phyloP scores from a whole-genome alignment of 2,329 filamentous ascomycete species.

The Calonectria honghensis region DNA sequence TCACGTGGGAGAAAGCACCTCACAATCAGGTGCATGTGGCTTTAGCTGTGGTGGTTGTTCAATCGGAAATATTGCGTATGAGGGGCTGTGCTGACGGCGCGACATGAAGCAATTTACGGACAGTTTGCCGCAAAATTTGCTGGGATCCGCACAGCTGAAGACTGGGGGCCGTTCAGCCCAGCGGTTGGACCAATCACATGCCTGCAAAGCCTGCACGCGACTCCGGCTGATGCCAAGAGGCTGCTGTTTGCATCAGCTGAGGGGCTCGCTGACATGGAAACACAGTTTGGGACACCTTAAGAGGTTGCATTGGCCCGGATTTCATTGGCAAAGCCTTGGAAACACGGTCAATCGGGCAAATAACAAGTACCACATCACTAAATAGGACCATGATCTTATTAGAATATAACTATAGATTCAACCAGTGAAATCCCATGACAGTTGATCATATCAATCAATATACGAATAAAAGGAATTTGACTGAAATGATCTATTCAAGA shows the following conservation, averaged over 20 bases:
- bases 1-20: not conserved
- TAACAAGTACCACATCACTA: no score
- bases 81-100: not conserved
- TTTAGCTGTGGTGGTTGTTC: no score
- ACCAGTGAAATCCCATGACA: no score
- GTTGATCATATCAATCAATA: no score
- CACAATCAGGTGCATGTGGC: not conserved
- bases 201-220: not conserved
- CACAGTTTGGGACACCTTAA: no score
- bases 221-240: not conserved
- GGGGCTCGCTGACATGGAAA: not conserved
- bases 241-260: not conserved
- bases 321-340: no score
- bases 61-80: not conserved
- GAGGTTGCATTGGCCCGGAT: no score
- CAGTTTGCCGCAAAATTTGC: not conserved
- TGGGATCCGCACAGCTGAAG: not conserved
- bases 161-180: conserved; percentile 8
- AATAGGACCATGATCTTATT: no score
- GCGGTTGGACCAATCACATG: not conserved
- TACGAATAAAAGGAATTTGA: no score
- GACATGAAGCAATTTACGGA: not conserved
- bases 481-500: no score
- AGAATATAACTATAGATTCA: no score
- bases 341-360: no score